Percentiles rank a stretch among this genome's conserved stretches.
Evolutionary conservation across 2,329 filamentous ascomycete species (phyloP).

Genomic region (Penicillium corylophilum): DNA sequence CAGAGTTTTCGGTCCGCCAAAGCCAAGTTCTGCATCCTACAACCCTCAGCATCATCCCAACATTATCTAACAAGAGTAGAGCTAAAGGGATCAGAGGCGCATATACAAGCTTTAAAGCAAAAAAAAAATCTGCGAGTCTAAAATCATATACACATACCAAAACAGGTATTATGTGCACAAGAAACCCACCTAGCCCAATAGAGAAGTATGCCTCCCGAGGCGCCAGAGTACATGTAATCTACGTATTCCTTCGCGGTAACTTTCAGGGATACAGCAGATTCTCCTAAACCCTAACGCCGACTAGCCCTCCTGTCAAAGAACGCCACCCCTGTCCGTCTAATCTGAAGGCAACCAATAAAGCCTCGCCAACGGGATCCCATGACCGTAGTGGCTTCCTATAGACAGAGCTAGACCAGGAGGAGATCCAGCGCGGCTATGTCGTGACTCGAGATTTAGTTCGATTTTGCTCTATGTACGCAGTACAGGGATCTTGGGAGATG

Average conservation of each 20-base stretch:
- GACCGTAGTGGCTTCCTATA: background rate
- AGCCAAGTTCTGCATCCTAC: too few relatives aligned
- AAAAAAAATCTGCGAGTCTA: background rate
- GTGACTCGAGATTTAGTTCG: background rate
- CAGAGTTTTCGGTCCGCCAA: background rate
- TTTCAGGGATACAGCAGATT: background rate
- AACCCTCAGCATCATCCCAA: too few relatives aligned
- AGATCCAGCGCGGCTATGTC: background rate
- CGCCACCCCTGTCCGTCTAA: background rate
- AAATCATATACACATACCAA: too few relatives aligned
- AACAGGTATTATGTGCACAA: too few relatives aligned
- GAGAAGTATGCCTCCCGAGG: too few relatives aligned
- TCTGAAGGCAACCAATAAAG: background rate
- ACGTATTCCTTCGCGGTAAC: too few relatives aligned
- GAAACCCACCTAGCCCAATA: too few relatives aligned
- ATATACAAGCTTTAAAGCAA: background rate
- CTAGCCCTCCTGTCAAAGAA: background rate
- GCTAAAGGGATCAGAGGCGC: background rate
- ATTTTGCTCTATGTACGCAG: too few relatives aligned
- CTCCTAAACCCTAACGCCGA: background rate
- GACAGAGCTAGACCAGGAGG: background rate
- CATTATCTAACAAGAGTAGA: background rate
- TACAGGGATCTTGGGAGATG: background rate
- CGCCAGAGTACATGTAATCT: too few relatives aligned
- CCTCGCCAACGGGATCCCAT: background rate